Evolutionary conservation across 768 basidiomycete species (phyloP).

Genomic region (Hydnomerulius pinastri): DNA sequence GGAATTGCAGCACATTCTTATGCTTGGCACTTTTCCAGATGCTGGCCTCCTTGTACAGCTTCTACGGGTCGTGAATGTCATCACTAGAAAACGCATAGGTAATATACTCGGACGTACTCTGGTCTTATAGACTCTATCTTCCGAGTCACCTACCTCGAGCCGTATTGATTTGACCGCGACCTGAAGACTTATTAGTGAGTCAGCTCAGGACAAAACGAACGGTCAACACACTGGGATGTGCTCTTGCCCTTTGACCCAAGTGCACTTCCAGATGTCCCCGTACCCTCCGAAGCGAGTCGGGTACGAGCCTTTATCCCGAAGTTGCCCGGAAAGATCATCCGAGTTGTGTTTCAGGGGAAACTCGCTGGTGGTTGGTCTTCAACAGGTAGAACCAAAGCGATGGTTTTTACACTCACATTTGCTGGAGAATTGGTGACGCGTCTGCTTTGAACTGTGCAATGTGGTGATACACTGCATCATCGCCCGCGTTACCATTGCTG

Average conservation of each 20-base stretch:
- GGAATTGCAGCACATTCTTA: slow-evolving; percentile 21
- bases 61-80: no score
- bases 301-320: neutral
- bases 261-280: slow-evolving; percentile 1
- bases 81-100: no score
- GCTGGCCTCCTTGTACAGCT: no score
- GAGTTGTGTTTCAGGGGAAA: neutral
- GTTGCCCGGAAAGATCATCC: neutral
- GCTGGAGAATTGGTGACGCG: neutral
- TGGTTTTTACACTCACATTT: neutral
- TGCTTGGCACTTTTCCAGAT: no score
- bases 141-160: neutral
- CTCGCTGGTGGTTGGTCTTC: neutral
- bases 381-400: neutral
- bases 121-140: no score
- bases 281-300: neutral
- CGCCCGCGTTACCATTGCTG: no score
- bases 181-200: neutral
- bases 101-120: no score
- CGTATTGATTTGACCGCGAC: neutral
- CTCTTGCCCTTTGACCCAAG: neutral
- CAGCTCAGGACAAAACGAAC: neutral
- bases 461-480: neutral
- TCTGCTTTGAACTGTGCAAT: neutral
- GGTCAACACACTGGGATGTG: neutral